Percentiles rank a stretch among this genome's conserved stretches.
Evolutionary conservation across 495 filamentous ascomycete genomes (phyloP).

Genomic region (Penicillium simplicissimum): DNA sequence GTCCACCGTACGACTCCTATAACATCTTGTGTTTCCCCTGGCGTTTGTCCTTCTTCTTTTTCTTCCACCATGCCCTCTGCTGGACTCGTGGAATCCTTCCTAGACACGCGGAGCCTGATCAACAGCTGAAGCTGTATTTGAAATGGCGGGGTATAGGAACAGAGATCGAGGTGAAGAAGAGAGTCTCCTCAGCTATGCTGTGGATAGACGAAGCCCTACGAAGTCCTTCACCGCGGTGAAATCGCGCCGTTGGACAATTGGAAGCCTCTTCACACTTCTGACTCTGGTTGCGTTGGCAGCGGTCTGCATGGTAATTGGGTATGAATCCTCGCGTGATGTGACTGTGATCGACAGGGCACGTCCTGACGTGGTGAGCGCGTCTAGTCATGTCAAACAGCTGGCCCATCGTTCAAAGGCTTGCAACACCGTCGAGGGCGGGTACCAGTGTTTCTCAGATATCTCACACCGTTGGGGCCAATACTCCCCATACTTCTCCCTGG

Average conservation of each 20-base stretch:
- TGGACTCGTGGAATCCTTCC: background rate
- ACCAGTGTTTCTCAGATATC: slow-evolving; percentile 57
- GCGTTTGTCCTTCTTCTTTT: background rate
- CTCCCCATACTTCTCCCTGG: slow-evolving; percentile 74
- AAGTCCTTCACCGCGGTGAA: background rate
- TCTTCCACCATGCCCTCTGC: background rate
- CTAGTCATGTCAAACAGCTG: slow-evolving; percentile 4
- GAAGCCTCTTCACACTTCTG: slow-evolving; percentile 8
- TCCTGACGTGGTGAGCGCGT: slow-evolving; percentile 13
- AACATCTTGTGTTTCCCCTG: background rate
- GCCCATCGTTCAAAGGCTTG: slow-evolving; percentile 36
- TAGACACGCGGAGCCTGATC: background rate
- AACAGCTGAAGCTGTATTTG: background rate
- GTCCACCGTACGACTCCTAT: background rate
- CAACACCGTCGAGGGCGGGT: slow-evolving; percentile 61
- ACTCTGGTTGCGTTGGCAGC: background rate
- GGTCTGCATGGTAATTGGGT: slow-evolving; percentile 15
- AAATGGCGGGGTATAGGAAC: slow-evolving; percentile 5
- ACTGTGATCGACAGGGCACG: background rate
- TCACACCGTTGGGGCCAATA: slow-evolving; percentile 85
- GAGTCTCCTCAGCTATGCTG: slow-evolving; percentile 10
- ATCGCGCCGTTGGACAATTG: slow-evolving; percentile 5
- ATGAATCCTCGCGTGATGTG: slow-evolving; percentile 10
- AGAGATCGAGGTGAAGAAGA: slow-evolving; percentile 2
- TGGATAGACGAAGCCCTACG: background rate